Base-by-base conservation (phyloP, 371 early-diverging fungal species). In the Cokeromyces recurvatus region DNA sequence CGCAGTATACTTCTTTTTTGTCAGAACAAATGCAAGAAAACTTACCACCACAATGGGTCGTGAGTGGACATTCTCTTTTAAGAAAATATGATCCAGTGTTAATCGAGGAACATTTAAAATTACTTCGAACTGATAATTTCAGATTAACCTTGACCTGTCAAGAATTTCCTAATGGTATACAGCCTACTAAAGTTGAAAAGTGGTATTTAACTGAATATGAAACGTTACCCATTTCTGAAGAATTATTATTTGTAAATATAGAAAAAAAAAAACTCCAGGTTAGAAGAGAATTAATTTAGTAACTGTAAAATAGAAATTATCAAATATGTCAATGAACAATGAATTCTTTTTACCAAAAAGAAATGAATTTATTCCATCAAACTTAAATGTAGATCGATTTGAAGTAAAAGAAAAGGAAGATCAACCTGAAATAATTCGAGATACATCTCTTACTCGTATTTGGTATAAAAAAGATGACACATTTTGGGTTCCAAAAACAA, bases 401-500 rank as follows among this genome's bases (percentile, higher is more conserved):
- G 45, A 51, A 21, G 65, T 78, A 2, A 47, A 53, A 11, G 55
- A 55, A 17, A 74, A 68, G 14, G 48, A 60, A n/a, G 64, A 27
- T 0, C 71, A 66, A 5, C 87, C 86, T 20, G 40, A 62, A 12
- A 60, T 87, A 46, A 74, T 89, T 22, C 64, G 73, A 44, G 90
- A 92, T 23, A 79, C 80, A 15, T 64, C 81, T 20, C 53, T 81
- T 10, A 59, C 69, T 6, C 81, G 91, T 32, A 58, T 95, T 34
- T 96, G 97, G 97, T 85, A 90, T 57, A 93, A 94, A 64, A 84
- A 86, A 53, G 95, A 95, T 60, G 93, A 94, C 60, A 82, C 80
- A 3, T 96, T 92, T 62, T 83, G 71, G 77, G 77, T 87, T 2
- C 92, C 92, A 25, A 89, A 89, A 40, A 80, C 83, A 27, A 71